Evolutionary conservation across 2,329 filamentous ascomycete genomes (phyloP), one percentile per base, ranked within the genome.

Genomic region (Immersiporthe knoxdaviesiana): DNA sequence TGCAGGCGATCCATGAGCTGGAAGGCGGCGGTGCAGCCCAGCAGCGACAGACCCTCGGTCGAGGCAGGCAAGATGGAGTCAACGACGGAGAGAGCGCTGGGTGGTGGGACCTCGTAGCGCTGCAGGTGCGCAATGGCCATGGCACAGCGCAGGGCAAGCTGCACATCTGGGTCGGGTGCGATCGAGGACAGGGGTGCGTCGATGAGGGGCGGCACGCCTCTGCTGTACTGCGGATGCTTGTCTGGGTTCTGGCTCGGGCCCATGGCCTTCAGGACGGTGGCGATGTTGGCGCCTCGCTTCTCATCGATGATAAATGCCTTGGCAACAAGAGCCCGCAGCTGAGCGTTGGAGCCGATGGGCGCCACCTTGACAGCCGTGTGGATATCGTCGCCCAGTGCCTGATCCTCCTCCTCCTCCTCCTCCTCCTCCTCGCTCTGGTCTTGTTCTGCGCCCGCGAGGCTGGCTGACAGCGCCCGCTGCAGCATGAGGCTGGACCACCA

Each of bases 401-500:
- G 78, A n/a, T 76, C 65, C n/a, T 76, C 65, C 8, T 64, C 80
- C 14, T 79, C 77, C 2, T 79, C 77, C 24, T 81, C 80, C 14
- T 84, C 83, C n/a, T 76, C 65, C n/a, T 76, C 65, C 8, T 64
- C 80, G 14, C 79, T 77, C 2, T 79, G 77, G 24, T 81, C 80
- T 14, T 84, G 83, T 69, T 86, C 85, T 41, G 84, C 79, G 18
- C 81, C 80, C 56, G 87, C 85, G 44, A 97, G 83, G 47, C 87
- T 90, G 21, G 84, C 83, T 16, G 89, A 83, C 37, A 97, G 84
- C 2, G 88, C 89, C 68, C 87, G 85, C 74, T 94, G 92, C 50
- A 97, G 81, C 16, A 88, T 84, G 67, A 91, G 84, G 72, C 89
- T 93, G 0, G 94, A 97, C 83, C 90, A 96, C 94, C 94, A 97